Percentiles rank a stretch among this genome's conserved stretches.
These are phyloP conservation scores for Botrytis cinerea DNA, from an alignment of 2,329 filamentous ascomycete genomes.

Conservation along the genomic window DNA sequence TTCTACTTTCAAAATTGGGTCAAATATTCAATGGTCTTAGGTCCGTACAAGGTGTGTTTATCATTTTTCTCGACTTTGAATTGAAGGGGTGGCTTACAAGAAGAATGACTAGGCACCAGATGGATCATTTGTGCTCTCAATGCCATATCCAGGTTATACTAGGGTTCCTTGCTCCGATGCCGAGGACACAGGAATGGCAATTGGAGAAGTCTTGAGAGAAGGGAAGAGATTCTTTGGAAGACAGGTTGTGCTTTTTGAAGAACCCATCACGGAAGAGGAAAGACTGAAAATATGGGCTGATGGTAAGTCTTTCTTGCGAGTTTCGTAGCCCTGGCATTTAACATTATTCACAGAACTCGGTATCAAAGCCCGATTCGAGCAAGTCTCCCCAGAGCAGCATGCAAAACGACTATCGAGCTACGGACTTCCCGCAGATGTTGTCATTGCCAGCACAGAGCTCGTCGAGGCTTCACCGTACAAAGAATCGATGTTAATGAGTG, in stretches of 20 bases:
- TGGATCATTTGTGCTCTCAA: not conserved
- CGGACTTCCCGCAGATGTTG: not conserved
- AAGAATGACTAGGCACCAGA: not conserved
- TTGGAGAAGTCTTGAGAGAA: conserved; percentile 5
- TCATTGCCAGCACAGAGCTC: conserved; percentile 8
- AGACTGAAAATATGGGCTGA: not conserved
- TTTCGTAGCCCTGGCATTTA: not conserved
- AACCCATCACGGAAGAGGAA: not conserved
- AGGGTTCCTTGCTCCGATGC: conserved; percentile 4
- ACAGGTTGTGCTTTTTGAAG: not conserved
- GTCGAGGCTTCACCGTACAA: conserved; percentile 4
- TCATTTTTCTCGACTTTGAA: not conserved
- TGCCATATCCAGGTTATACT: not conserved
- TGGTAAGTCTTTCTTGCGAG: not conserved
- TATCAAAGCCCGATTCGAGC: not conserved
- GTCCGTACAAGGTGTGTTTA: not conserved
- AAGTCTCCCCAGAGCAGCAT: not conserved
- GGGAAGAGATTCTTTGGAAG: conserved; percentile 1
- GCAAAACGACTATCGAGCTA: not conserved
- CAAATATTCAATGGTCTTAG: conserved; percentile 15
- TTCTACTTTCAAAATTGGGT: conserved; percentile 18
- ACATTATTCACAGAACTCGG: not conserved
- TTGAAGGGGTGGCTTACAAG: not conserved
- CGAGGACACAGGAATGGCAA: conserved; percentile 5
- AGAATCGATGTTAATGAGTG: not conserved